These are phyloP conservation scores for Gillenia trifoliata DNA, from an alignment of 306 rosid genomes.

Conservation along the genomic window DNA sequence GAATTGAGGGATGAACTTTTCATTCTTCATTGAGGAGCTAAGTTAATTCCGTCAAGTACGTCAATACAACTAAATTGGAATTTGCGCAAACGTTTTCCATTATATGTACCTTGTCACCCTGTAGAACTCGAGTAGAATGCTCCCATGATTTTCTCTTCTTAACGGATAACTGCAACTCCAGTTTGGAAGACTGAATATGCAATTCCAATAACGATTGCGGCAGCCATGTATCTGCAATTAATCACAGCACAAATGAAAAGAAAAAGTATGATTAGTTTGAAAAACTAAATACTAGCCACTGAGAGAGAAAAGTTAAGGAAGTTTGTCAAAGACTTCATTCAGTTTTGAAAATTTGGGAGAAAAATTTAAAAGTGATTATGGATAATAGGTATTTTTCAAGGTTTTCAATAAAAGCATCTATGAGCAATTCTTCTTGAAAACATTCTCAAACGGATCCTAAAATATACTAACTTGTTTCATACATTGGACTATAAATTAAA, in stretches of 20 bases:
- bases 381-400: no score
- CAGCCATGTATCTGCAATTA: conserved; percentile 15
- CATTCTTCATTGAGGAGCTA: no score
- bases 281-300: background rate
- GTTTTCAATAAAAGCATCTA: no score
- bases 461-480: no score
- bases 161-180: conserved; percentile 1
- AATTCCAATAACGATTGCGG: conserved; percentile 10
- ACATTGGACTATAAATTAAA: background rate
- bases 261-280: background rate
- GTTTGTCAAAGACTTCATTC: background rate
- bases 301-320: background rate
- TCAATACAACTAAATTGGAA: no score
- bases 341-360: no score
- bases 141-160: background rate
- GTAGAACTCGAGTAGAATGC: conserved; percentile 8
- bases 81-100: no score
- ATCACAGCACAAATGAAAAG: background rate
- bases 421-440: no score
- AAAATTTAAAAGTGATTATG: no score
- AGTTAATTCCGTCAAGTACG: no score
- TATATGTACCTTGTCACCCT: conserved; percentile 20
- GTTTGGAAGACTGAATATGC: conserved; percentile 20
- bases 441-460: no score
- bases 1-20: no score